These are phyloP conservation scores for Rhizopogon roseolus DNA, from an alignment of 768 basidiomycete genomes.

Conservation along the genomic window DNA sequence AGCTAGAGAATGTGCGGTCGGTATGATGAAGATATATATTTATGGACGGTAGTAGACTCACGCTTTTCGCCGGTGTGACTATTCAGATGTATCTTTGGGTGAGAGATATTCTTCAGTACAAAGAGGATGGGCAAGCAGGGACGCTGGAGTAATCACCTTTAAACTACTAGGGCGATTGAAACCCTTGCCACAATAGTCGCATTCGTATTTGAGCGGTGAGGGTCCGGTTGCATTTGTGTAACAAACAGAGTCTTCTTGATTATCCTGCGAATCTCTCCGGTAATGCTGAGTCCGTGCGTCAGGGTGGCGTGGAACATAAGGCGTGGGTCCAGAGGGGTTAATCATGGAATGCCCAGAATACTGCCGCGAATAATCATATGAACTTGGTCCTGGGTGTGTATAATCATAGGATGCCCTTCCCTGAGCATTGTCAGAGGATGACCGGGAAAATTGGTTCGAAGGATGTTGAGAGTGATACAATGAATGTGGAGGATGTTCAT, in stretches of 20 bases:
- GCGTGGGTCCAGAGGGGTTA: conserved; percentile 12
- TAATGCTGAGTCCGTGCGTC: conserved; percentile 12
- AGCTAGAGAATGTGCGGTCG: conserved; percentile 35
- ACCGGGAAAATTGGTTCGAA: conserved; percentile 8
- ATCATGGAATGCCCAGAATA: conserved; percentile 8
- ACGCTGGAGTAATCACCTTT: conserved; percentile 42
- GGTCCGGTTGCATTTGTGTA: conserved; percentile 14
- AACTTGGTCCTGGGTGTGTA: background rate
- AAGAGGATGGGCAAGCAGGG: background rate
- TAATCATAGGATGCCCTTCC: conserved; percentile 24
- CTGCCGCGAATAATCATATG: conserved; percentile 1
- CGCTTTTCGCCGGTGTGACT: conserved; percentile 86
- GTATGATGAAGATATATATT: conserved; percentile 8
- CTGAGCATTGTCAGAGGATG: conserved; percentile 24
- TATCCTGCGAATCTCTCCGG: conserved; percentile 13
- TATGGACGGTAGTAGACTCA: conserved; percentile 31
- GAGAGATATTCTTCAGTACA: conserved; percentile 6
- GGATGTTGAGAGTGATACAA: conserved; percentile 17
- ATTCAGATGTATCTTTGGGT: conserved; percentile 69
- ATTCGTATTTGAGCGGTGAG: conserved; percentile 61
- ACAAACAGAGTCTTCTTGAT: conserved; percentile 11
- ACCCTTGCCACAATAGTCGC: conserved; percentile 72
- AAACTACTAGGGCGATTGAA: conserved; percentile 83
- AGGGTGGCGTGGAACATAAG: conserved; percentile 11
- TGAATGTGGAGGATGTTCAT: conserved; percentile 17